Base-by-base conservation (phyloP, 768 basidiomycete species). In the Phaeotremella skinneri region DNA sequence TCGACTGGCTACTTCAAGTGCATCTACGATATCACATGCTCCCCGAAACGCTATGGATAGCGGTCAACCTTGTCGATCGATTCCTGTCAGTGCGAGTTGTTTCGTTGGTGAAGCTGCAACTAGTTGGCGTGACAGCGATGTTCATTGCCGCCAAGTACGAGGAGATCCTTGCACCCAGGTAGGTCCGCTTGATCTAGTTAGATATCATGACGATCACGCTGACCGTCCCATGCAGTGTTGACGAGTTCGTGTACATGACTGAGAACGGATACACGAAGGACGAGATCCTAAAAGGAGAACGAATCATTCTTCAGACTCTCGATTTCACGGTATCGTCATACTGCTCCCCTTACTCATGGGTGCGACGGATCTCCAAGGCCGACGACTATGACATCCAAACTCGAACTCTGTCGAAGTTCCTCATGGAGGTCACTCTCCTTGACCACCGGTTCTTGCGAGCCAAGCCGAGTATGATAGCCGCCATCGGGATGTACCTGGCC, bases 111-210 rank as follows among this genome's bases (percentile, higher is more conserved):
- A 94, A 92, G 79, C 85, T 94, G 49, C 91, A 94, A 79, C 87
- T 99, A 26, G 96, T 99, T 56, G 96, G 96, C 26, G 89, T 99
- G 61, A 96, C 93, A 0, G 94, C 96, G 49, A 93, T 99, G 89
- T 98, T 98, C 81, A 87, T 99, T 67, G 96, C 96, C 0, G 88
- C 91, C 58, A 99, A 99, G 79, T 99, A 98, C 80, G 96, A 99
- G 79, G 96, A 99, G 78, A 97, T 99, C 72, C 83, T 99, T 57
- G 94, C 96, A 0, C 96, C 96, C 0, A 88, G 87, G 76, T 79
- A n/a, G 17, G 78, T 67, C 23, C 7, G 16, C 49, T 14, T 6
- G n/a, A n/a, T n/a, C n/a, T n/a, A 13, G n/a, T 13, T 13, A 41
- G 13, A 41, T 13, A 41, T 13, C 37, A 16, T 23, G 13, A 13